Evolutionary conservation across 1,284 basidiomycete genomes (phyloP), one percentile per base, ranked within the genome.

Genomic region (Amylostereum chailletii): DNA sequence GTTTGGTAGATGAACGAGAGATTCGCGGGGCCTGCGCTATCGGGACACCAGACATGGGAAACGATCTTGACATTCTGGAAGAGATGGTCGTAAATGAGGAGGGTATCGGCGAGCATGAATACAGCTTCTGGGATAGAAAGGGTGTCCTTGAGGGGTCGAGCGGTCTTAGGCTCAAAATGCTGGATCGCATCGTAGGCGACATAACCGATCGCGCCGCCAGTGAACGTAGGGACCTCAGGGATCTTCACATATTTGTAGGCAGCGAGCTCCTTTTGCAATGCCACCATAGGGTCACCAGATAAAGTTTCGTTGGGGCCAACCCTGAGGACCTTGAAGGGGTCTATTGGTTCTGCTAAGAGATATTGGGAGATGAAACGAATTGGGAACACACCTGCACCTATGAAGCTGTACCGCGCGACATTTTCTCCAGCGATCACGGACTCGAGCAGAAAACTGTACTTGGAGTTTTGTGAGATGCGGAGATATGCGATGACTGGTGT

Each of bases 401-500:
- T 87, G 70, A 98, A 99, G 62, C 90, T 94, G 68, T 96, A 99
- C 51, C 96, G 79, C 37, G 90, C 93, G 48, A 96, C 73, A 64
- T 83, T 92, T 71, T 97, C 92, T 45, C 94, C 95, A 31, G 82
- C 88, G 27, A 91, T 76, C 42, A 99, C 89, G 48, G 90, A 94
- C 67, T 98, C 94, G 38, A 98, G 75, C 41, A 98, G 69, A 65
- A 96, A 98, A 63, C 89, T 93, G 70, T 95, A 88, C 63, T 87
- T 87, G 3, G 92, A 90, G 57, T 94, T 91, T 61, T 94, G 83
- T 4, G 94, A 86, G 54, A 99, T 80, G 51, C 93, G 86, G 47
- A 99, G 81, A 67, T 98, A 99, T 10, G 96, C 94, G 66, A 94
- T 90, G 61, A 95, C 95, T 65, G 96, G 96, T 9, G 96, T 99